Evolutionary conservation across 805 yeast species (phyloP), one percentile per base, ranked within the genome.

Genomic region (Cyberlindnera mycetangii): DNA sequence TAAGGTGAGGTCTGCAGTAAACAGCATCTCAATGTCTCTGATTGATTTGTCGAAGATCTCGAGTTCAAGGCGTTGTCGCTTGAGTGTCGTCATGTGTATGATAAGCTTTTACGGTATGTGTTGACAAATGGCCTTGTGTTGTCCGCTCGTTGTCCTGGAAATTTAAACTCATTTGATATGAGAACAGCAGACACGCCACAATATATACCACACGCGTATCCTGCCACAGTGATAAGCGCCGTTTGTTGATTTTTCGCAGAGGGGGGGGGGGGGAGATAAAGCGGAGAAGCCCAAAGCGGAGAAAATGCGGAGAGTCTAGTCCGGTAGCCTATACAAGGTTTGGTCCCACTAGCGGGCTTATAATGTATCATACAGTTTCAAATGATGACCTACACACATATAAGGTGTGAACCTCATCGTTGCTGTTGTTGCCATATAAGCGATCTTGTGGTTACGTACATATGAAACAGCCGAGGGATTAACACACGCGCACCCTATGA

Each of bases 1-100:
- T 16, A 39, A 15, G 14, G 12, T 30, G 14, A 39, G 34, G 15
- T 39, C 42, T 16, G 31, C 15, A 3, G 42, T 34, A 44, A 44
- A 44, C 21, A 44, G 40, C 5, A 16, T 17, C 39, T 45, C 44
- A 18, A 45, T 36, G 36, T 44, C 48, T 21, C 25, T 35, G 44
- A 44, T 36, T 27, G 37, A 31, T 30, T 35, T 34, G 34, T 39
- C 40, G 18, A 44, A 44, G 42, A 40, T 41, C 48, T 45, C 42
- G 7, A 24, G 24, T 45, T 45, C 48, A 11, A 33, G 19, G 16
- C 41, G 44, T 21, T 41, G 48, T 15, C 45, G 36, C 42, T 37
- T 37, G 12, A 35, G 36, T 21, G 24, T 18, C 5, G 37, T 19
- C 30, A 28, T 16, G 28, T 5, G 28, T 25, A n/a, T n/a, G n/a